Evolutionary conservation across 352 stramenopile genomes (phyloP), one percentile per base, ranked within the genome.

Genomic region (Phytopythium cucurbitacearum): DNA sequence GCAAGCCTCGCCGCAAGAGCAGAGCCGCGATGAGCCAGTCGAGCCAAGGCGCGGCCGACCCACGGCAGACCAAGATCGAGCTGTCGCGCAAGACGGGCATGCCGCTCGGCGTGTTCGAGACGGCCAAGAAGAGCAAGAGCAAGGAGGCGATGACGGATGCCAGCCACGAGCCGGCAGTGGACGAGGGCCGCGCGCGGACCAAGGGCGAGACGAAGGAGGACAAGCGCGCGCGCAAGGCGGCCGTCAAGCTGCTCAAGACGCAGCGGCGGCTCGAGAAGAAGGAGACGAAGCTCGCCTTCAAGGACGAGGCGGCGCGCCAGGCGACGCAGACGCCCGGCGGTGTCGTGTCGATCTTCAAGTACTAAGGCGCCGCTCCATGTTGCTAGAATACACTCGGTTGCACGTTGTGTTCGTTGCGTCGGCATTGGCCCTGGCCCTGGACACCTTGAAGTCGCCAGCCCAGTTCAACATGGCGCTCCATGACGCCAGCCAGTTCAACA

Each of bases 1-100:
- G 67, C n/a, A 82, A 81, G 41, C 21, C 21, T 28, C 73, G 74
- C 45, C 90, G 88, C 55, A 96, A 95, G 57, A 93, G 87, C 55
- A 96, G 95, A 57, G 89, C 87, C 55, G 96, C 94, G 57, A 91
- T 87, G 56, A 96, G 94, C 57, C 78, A 72, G 60, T 67, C 46
- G 6, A 51, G 65, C 34, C 38, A 48, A 7, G 64, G 65, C 13
- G 59, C 60, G 37, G 58, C 47, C 10, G 62, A 35, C 13, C 52
- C 60, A n/a, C 62, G 59, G 11, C 64, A 73, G 55, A 58, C 79
- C 72, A 59, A 91, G 71, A 95, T 98, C 59, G 71, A 87, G 46
- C 57, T 99, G 49, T 98, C 91, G 7, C 82, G 81, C 28, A 99
- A 98, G 77, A 98, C 95, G 11, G 96, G 96, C 28, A 87, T 99